Evolutionary conservation across 73 alveolate species (phyloP).

Genomic region (Paramecium primaurelia): DNA sequence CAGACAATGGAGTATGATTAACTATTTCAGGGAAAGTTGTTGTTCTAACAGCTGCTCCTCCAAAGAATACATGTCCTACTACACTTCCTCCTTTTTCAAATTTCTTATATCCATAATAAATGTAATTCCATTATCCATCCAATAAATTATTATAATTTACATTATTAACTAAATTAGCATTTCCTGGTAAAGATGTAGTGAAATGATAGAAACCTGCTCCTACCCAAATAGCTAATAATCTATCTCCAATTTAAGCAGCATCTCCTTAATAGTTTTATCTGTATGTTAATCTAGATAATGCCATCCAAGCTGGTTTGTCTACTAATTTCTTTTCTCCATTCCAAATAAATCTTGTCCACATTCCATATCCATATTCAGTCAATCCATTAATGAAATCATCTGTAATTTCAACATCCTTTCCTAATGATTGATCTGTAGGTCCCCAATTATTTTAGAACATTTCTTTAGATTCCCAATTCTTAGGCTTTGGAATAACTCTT

Average conservation of each 20-base stretch:
- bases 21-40: background rate
- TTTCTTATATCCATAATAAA: slow-evolving; percentile 9
- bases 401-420: background rate
- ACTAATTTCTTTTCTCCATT: background rate
- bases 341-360: slow-evolving; percentile 44
- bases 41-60: background rate
- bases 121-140: slow-evolving; percentile 47
- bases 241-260: slow-evolving; percentile 19
- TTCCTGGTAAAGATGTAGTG: background rate
- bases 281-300: background rate
- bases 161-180: background rate
- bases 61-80: background rate
- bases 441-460: background rate
- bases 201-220: slow-evolving; percentile 18
- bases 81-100: background rate
- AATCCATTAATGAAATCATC: slow-evolving; percentile 30
- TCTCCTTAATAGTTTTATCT: background rate
- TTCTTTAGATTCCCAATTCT: background rate
- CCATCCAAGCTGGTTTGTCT: slow-evolving; percentile 37
- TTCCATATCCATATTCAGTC: slow-evolving; percentile 46
- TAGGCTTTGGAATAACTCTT: background rate
- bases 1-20: background rate
- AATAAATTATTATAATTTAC: background rate
- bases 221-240: background rate
- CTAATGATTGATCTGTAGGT: background rate